Evolutionary conservation across 73 alveolate species (phyloP), one percentile per base, ranked within the genome.

Genomic region (Paramecium tetraurelia): DNA sequence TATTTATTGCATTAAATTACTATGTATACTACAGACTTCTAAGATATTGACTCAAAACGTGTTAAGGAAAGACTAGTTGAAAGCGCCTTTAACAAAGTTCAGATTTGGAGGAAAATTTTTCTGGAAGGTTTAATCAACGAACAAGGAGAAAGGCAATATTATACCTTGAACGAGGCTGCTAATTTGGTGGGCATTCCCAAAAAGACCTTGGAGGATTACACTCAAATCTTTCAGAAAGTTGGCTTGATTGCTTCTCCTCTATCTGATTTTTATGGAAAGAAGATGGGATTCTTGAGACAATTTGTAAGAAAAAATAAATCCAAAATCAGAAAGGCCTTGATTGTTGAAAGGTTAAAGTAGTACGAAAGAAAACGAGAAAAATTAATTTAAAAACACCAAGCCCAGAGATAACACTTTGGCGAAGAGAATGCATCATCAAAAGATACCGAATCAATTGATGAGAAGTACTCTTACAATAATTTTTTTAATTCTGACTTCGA

Each of bases 131-230:
- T 33, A 7, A 21, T 31, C 33, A 44, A 36, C n/a, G 38, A 24
- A 14, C 1, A 75, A 31, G 87, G 87, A 40, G 40, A 75, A 75
- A 24, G 16, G n/a, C 16, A 75, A 33, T 31, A 36, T 31, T 31
- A 31, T 21, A 33, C 87, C 4, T 11, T 75, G 14, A 80, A 80
- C 46, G 43, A 80, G 24, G 90, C 90, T n/a, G 75, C 90, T 0
- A 63, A 80, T 18, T 43, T 80, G 3, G 90, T 80, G 1, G 90
- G 90, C 70, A 80, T 80, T 43, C 90, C 90, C 46, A 80, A 80
- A 80, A 80, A 80, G 57, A 80, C 90, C 12, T 63, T 80, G 9
- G 90, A 80, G 21, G 90, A 80, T 43, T 80, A 80, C 27, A 80
- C 90, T 48, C 18, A 80, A 48, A 31, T 80, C 21, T 80, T 80